phyloP scores from a whole-genome alignment of 192 early-diverging fungal genomes.

The Coemansia sp. region DNA sequence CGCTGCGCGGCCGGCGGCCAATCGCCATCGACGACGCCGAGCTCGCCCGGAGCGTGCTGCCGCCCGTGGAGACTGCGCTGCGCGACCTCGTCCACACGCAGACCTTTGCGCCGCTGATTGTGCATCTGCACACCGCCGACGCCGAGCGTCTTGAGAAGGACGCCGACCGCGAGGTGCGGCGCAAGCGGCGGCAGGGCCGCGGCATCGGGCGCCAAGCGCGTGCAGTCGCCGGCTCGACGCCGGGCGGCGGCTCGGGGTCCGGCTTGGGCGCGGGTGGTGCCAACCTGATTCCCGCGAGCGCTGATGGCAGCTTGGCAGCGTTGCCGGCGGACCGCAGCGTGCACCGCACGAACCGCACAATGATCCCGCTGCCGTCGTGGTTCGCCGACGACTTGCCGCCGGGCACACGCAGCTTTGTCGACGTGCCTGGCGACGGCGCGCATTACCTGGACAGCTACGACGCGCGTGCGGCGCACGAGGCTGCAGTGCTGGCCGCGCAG shows the following conservation, averaged over 20 bases:
- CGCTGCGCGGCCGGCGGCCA: background rate
- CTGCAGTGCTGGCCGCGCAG: constrained; percentile 7
- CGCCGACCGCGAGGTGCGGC: constrained; percentile 74
- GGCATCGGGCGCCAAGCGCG: constrained; percentile 42
- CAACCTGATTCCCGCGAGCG: no score
- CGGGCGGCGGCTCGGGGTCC: constrained; percentile 2
- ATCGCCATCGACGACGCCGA: constrained; percentile 71
- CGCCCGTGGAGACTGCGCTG: constrained; percentile 55
- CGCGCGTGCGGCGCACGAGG: constrained; percentile 35
- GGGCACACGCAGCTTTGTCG: constrained; percentile 42
- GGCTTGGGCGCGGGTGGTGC: no score
- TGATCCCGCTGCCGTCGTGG: constrained; percentile 44
- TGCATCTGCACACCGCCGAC: constrained; percentile 65
- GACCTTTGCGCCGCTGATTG: constrained; percentile 62
- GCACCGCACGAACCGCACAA: constrained; percentile 42
- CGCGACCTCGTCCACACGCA: constrained; percentile 54
- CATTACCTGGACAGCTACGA: constrained; percentile 50
- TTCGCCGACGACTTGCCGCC: constrained; percentile 49
- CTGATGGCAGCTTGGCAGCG: background rate
- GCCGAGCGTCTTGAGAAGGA: constrained; percentile 85
- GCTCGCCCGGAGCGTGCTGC: constrained; percentile 65
- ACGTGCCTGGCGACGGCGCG: constrained; percentile 41
- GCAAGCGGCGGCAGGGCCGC: constrained; percentile 81
- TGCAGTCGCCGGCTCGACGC: background rate
- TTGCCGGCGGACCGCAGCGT: constrained; percentile 32